Evolutionary conservation across 1,139 yeast species (phyloP).

Genomic region (Pichia sp.): DNA sequence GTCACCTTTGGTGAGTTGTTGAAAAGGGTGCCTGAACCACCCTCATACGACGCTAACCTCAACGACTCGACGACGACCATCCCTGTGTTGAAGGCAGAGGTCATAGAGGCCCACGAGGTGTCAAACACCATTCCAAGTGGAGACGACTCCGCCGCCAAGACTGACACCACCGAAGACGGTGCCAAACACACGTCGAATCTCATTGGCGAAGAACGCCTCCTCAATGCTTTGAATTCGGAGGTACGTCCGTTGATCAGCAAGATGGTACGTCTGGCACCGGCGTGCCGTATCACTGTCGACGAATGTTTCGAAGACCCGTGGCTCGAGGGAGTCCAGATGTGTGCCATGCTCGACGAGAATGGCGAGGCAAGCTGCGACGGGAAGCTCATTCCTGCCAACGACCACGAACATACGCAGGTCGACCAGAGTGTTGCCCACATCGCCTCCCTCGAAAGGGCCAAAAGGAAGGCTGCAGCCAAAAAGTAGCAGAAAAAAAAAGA

Average conservation of each 20-base stretch:
- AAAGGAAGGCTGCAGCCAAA: constrained; percentile 38
- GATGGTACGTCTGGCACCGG: constrained; percentile 81
- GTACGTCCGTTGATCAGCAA: constrained; percentile 61
- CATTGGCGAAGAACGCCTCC: constrained; percentile 65
- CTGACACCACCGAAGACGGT: constrained; percentile 11
- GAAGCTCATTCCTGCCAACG: constrained; percentile 30
- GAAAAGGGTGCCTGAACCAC: constrained; percentile 34
- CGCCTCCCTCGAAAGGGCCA: constrained; percentile 82
- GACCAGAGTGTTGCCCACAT: constrained; percentile 94
- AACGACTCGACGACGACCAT: constrained; percentile 9
- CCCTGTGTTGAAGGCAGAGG: constrained; percentile 2
- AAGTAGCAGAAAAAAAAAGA: too few relatives aligned
- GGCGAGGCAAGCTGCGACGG: constrained; percentile 35
- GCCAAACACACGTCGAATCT: constrained; percentile 50
- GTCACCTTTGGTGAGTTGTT: constrained; percentile 35
- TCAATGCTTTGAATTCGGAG: constrained; percentile 67
- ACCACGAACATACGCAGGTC: constrained; percentile 82
- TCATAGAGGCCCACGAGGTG: constrained; percentile 17
- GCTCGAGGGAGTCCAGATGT: constrained; percentile 63
- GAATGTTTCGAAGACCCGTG: constrained; percentile 79
- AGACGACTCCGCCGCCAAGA: constrained; percentile 4
- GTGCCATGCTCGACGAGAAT: constrained; percentile 49
- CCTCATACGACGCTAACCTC: constrained; percentile 24
- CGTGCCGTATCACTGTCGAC: constrained; percentile 79
- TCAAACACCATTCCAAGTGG: too few relatives aligned